Evolutionary conservation across 2,329 filamentous ascomycete genomes (phyloP), one percentile per base, ranked within the genome.

Genomic region (Stagonosporopsis chrysanthemi): DNA sequence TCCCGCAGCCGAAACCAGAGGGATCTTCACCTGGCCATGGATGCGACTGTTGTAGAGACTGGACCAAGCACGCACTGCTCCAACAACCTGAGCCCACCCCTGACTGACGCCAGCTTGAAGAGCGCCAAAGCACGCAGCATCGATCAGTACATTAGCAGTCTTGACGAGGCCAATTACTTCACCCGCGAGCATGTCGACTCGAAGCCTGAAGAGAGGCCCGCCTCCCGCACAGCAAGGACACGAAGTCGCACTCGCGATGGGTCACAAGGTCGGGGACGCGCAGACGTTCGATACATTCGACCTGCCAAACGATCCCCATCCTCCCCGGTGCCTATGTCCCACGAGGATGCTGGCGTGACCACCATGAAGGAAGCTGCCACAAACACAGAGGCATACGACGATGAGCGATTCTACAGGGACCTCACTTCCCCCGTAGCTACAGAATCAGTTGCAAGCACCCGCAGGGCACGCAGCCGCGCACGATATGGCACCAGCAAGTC

Each of bases 241-340:
- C 82, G 82, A 46, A 77, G 75, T 52, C 73, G 75, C 33, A 69
- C 58, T 19, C 83, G 88, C 22, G 88, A 90, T 17, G 75, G 76
- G 11, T 92, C 91, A 0, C 85, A 89, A 63, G 89, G 90, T 39
- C 87, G 90, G 55, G 90, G 90, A 19, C 85, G 90, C 60, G 83
- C 83, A 23, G 80, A 84, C 12, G 82, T 85, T 41, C 85, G 88
- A 22, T 89, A 88, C 62, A 92, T 89, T 61, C 89, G 87, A 70
- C 86, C 90, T 17, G 86, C 88, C 12, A 96, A 97, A 77, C 84
- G 90, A 22, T 97, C 94, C 1, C 94, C 94, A 0, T 96, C 92
- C 2, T 97, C 94, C 0, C 94, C 94, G 0, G 84, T 97, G 2
- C 92, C 93, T 3, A 97, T 97, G 93, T 96, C 93, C 3, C 92